These are phyloP conservation scores for Saccharomyces hybrid DNA, from an alignment of 1,139 yeast species.

Conservation along the genomic window DNA sequence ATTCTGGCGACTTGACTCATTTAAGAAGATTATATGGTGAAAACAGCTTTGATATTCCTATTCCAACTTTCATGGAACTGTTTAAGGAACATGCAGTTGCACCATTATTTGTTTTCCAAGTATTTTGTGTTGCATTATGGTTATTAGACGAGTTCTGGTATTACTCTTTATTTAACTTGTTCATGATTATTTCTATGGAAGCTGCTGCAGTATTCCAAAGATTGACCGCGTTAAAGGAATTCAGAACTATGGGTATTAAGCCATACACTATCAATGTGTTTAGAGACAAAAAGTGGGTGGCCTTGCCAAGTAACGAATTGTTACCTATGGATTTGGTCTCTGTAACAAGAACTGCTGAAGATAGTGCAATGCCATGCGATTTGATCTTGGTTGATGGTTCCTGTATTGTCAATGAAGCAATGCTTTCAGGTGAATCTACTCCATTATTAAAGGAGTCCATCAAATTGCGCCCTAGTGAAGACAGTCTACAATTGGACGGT, in stretches of 20 bases:
- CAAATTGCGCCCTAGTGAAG: slow-evolving; percentile 70
- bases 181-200: slow-evolving; percentile 91
- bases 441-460: slow-evolving; percentile 91
- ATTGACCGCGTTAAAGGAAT: slow-evolving; percentile 87
- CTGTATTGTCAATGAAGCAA: slow-evolving; percentile 93
- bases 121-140: slow-evolving; percentile 95
- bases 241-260: slow-evolving; percentile 94
- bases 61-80: slow-evolving; percentile 83
- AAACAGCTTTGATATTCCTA: slow-evolving; percentile 87
- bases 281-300: slow-evolving; percentile 65
- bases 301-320: slow-evolving; percentile 63
- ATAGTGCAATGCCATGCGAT: slow-evolving; percentile 95
- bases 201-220: slow-evolving; percentile 94
- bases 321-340: slow-evolving; percentile 93
- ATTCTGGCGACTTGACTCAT: slow-evolving; percentile 51
- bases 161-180: slow-evolving; percentile 80
- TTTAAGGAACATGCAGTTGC: slow-evolving; percentile 98
- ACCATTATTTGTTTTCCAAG: slow-evolving; percentile 93
- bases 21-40: slow-evolving; percentile 63
- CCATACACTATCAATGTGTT: slow-evolving; percentile 73
- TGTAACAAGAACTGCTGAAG: slow-evolving; percentile 83
- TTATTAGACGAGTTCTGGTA: slow-evolving; percentile 97
- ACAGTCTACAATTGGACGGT: slow-evolving; percentile 64
- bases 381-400: slow-evolving; percentile 77
- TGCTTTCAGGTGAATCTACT: slow-evolving; percentile 97